phyloP scores from a whole-genome alignment of 257 asterid species.

The Eustoma russellianum region DNA sequence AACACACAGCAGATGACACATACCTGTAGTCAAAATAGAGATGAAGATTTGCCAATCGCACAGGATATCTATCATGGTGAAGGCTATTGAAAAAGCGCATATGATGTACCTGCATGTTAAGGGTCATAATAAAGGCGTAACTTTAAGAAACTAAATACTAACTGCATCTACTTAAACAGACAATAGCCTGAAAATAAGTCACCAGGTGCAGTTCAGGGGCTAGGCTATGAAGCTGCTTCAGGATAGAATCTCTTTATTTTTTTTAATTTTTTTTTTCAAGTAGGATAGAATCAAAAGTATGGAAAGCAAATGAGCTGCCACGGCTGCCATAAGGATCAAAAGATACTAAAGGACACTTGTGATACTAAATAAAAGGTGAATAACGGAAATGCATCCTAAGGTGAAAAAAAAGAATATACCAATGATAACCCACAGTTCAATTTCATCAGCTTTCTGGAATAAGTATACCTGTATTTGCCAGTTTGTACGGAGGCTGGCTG shows the following conservation, averaged over 20 bases:
- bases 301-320: conserved; percentile 65
- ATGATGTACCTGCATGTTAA: conserved; percentile 69
- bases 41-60: conserved; percentile 85
- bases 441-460: conserved; percentile 62
- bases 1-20: conserved; percentile 19
- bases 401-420: not conserved
- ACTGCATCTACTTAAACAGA: not conserved
- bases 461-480: conserved; percentile 97
- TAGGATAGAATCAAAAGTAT: conserved; percentile 65
- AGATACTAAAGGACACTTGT: not conserved
- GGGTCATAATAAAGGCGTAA: conserved; percentile 16
- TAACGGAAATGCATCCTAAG: not conserved
- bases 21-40: conserved; percentile 99
- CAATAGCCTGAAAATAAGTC: conserved; percentile 18
- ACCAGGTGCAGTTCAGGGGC: conserved; percentile 94
- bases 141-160: conserved; percentile 8
- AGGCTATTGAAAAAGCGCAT: conserved; percentile 78
- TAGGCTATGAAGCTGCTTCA: conserved; percentile 69
- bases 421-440: conserved; percentile 53
- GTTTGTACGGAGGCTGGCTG: conserved; percentile 68
- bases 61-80: conserved; percentile 79
- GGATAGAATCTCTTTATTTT: conserved; percentile 58
- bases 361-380: not conserved
- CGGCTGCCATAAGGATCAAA: conserved; percentile 29
- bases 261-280: too few relatives aligned